phyloP scores from a whole-genome alignment of 192 early-diverging fungal genomes.

The Nowakowskiella sp. region DNA sequence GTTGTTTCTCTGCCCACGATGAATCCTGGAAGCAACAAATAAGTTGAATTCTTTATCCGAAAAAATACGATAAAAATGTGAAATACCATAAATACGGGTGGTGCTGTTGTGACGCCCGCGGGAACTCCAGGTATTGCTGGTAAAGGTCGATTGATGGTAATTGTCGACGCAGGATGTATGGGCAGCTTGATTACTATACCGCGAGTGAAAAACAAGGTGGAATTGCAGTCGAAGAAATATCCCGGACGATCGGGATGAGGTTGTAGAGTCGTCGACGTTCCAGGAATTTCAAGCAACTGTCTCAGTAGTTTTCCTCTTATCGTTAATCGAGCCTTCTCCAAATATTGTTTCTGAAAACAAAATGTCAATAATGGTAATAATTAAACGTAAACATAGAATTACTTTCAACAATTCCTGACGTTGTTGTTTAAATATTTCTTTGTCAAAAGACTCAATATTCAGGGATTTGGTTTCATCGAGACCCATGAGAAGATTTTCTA shows the following conservation, averaged over 20 bases:
- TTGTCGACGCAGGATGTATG: slow-evolving; percentile 46
- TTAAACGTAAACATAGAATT: neutral
- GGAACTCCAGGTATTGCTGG: slow-evolving; percentile 52
- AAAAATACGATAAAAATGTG: slow-evolving; percentile 5
- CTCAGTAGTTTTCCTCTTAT: slow-evolving; percentile 40
- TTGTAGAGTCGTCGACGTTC: slow-evolving; percentile 31
- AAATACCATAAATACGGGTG: slow-evolving; percentile 46
- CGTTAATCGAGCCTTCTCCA: slow-evolving; percentile 38
- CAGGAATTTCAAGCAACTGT: slow-evolving; percentile 37
- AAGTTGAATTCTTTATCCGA: neutral
- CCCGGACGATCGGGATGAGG: slow-evolving; percentile 42
- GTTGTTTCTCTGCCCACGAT: slow-evolving; percentile 37
- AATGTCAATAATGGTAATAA: slow-evolving; percentile 8
- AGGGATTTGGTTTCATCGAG: slow-evolving; percentile 23
- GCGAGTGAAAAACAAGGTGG: slow-evolving; percentile 38
- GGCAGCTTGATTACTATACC: slow-evolving; percentile 43
- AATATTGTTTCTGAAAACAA: slow-evolving; percentile 11
- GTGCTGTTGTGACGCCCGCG: slow-evolving; percentile 38
- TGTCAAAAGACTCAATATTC: slow-evolving; percentile 26
- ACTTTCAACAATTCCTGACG: slow-evolving; percentile 20
- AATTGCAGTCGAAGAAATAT: slow-evolving; percentile 41
- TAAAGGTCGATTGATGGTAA: slow-evolving; percentile 39
- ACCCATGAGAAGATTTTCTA: slow-evolving; percentile 36
- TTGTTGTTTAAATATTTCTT: slow-evolving; percentile 25
- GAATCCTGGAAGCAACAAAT: slow-evolving; percentile 14